Conservation (phyloP, 2,329 filamentous ascomycete genomes). For the Akanthomyces dipterigenus region DNA sequence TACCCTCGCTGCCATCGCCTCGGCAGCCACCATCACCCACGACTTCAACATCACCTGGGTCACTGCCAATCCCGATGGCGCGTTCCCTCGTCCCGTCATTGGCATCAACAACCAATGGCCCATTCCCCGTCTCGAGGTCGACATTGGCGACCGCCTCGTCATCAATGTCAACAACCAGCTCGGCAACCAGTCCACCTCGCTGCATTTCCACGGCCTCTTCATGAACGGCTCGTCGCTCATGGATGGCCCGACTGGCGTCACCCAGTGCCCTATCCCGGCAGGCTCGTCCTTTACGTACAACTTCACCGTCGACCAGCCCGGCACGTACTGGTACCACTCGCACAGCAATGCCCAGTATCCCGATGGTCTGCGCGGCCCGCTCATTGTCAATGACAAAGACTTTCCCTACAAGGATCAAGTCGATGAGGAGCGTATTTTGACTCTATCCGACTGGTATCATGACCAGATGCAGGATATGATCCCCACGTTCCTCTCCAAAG, state of each 20-base stretch:
- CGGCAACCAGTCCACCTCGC: slow-evolving; percentile 54
- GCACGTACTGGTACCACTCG: slow-evolving; percentile 76
- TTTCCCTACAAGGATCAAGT: slow-evolving; percentile 51
- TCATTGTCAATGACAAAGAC: slow-evolving; percentile 58
- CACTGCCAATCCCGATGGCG: slow-evolving; percentile 63
- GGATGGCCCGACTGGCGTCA: slow-evolving; percentile 62
- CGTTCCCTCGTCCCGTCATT: slow-evolving; percentile 57
- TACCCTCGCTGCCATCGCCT: slow-evolving; percentile 19
- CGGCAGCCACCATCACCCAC: slow-evolving; percentile 46
- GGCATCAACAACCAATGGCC: slow-evolving; percentile 76
- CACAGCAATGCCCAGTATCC: slow-evolving; percentile 63
- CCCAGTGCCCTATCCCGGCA: slow-evolving; percentile 60
- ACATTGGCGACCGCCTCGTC: slow-evolving; percentile 54
- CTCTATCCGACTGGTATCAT: slow-evolving; percentile 67
- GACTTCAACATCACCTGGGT: slow-evolving; percentile 69
- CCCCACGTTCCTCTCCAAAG: slow-evolving; percentile 42
- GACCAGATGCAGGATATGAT: slow-evolving; percentile 44
- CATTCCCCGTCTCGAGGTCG: slow-evolving; percentile 57
- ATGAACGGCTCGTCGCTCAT: slow-evolving; percentile 61
- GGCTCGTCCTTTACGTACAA: slow-evolving; percentile 63
- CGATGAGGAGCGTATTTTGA: slow-evolving; percentile 58
- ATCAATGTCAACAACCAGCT: slow-evolving; percentile 54
- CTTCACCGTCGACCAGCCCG: slow-evolving; percentile 59
- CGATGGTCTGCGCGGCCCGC: slow-evolving; percentile 58
- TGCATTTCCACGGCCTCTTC: slow-evolving; percentile 67